A percentile compares a stretch with the other conserved stretches of the same genome.
These are phyloP conservation scores for Fusarium praegraminearum DNA, from an alignment of 2,329 filamentous ascomycete genomes.

Conservation along the genomic window DNA sequence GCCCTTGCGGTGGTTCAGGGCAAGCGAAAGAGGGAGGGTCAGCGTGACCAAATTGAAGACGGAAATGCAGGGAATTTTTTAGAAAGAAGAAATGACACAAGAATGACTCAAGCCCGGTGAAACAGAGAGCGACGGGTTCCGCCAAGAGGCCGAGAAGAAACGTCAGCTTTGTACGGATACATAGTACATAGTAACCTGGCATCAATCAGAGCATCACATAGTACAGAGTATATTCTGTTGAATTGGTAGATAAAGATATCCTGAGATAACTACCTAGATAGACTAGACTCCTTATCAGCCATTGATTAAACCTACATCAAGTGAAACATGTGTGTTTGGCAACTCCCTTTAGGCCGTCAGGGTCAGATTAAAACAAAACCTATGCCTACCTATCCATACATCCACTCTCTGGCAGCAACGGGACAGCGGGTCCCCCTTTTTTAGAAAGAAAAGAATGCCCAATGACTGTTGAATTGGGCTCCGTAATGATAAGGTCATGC, in stretches of 20 bases:
- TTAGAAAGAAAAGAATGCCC: conserved; percentile 17
- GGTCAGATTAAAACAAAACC: conserved; percentile 9
- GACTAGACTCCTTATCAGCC: background rate
- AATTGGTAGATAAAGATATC: background rate
- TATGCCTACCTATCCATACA: background rate
- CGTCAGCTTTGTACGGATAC: conserved; percentile 16
- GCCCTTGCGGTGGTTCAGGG: conserved; percentile 15
- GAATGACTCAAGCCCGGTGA: conserved; percentile 27
- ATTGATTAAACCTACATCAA: conserved; percentile 1
- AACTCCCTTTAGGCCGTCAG: conserved; percentile 4
- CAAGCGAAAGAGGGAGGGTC: conserved; percentile 22
- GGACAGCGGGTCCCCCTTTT: conserved; percentile 8
- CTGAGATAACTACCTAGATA: background rate
- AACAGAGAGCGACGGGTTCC: conserved; percentile 14
- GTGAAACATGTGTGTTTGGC: background rate
- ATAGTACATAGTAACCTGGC: background rate
- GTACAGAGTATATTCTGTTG: background rate
- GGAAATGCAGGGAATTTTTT: background rate
- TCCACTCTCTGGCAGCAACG: conserved; percentile 30
- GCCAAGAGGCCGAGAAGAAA: conserved; percentile 34
- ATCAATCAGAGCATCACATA: background rate
- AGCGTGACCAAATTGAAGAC: conserved; percentile 24
- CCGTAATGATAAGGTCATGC: conserved; percentile 47
- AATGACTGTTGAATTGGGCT: conserved; percentile 32
- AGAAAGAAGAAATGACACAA: conserved; percentile 31